Percentiles rank a stretch among this genome's conserved stretches.
Conservation (phyloP, 176 grass and related monocot species). For the Rhipidocladum racemiflorum region DNA sequence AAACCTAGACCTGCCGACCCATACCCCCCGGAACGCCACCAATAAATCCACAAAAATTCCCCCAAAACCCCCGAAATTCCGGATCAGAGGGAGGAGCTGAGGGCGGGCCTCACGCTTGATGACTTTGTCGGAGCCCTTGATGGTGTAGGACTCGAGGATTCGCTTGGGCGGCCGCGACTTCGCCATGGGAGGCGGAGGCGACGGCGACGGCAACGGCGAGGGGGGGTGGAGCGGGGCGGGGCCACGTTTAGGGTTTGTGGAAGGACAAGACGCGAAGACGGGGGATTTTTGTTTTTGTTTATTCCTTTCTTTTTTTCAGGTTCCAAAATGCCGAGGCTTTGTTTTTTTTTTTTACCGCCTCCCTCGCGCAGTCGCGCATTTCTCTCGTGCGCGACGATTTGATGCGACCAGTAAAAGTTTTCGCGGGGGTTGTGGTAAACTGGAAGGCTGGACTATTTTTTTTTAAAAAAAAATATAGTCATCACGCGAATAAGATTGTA, state of each 20-base stretch:
- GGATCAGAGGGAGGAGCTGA: slow-evolving; percentile 1
- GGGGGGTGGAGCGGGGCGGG: neutral
- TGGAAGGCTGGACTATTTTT: too few species aligned
- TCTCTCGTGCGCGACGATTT: neutral
- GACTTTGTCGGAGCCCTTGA: slow-evolving; percentile 83
- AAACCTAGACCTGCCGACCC: neutral
- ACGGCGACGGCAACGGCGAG: slow-evolving; percentile 16
- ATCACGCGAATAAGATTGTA: too few species aligned
- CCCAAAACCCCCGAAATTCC: neutral
- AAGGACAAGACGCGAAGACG: neutral
- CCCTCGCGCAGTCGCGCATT: neutral
- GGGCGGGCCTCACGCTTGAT: slow-evolving; percentile 66
- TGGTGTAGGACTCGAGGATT: slow-evolving; percentile 83
- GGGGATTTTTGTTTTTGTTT: neutral
- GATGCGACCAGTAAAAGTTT: slow-evolving; percentile 9
- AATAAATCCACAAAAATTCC: neutral
- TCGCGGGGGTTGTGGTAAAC: neutral
- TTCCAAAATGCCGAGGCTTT: neutral
- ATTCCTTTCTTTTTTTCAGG: neutral
- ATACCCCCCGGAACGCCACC: neutral
- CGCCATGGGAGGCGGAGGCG: slow-evolving; percentile 39
- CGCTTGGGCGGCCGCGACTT: slow-evolving; percentile 72
- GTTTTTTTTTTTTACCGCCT: slow-evolving; percentile 12
- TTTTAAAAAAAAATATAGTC: too few species aligned
- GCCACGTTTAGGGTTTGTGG: slow-evolving; percentile 43